These are phyloP conservation scores for Selenicereus undatus DNA, from an alignment of 148 eudicot genomes.

Conservation along the genomic window DNA sequence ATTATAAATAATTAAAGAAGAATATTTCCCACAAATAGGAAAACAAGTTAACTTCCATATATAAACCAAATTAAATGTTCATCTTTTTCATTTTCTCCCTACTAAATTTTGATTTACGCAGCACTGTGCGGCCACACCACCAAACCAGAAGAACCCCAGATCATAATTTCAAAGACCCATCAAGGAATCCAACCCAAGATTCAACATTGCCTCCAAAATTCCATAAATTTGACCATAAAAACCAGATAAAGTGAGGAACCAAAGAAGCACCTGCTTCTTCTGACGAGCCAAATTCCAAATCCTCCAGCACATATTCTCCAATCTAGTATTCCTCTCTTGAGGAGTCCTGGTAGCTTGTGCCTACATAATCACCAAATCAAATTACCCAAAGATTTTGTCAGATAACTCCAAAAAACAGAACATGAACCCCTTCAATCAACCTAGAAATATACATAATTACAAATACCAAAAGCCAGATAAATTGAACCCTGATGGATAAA, in stretches of 20 bases:
- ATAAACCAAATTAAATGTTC: no score
- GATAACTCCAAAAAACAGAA: not conserved
- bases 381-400: not conserved
- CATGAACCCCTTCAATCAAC: not conserved
- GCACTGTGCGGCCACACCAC: not conserved
- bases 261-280: constrained; percentile 70
- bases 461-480: not conserved
- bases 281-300: constrained; percentile 99
- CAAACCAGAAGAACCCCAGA: constrained; percentile 11
- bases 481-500: not conserved
- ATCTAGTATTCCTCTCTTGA: constrained; percentile 92
- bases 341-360: constrained; percentile 97
- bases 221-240: not conserved
- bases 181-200: not conserved
- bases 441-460: not conserved
- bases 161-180: not conserved
- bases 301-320: constrained; percentile 99
- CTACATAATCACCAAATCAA: constrained; percentile 27
- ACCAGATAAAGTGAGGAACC: not conserved
- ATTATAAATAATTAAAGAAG: not conserved
- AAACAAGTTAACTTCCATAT: not conserved
- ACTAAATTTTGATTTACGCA: not conserved
- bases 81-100: not conserved
- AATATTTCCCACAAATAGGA: not conserved
- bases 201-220: constrained; percentile 7